Percentiles rank a stretch among this genome's conserved stretches.
Conservation (phyloP, 2,329 filamentous ascomycete species). For the Exophiala sp. region DNA sequence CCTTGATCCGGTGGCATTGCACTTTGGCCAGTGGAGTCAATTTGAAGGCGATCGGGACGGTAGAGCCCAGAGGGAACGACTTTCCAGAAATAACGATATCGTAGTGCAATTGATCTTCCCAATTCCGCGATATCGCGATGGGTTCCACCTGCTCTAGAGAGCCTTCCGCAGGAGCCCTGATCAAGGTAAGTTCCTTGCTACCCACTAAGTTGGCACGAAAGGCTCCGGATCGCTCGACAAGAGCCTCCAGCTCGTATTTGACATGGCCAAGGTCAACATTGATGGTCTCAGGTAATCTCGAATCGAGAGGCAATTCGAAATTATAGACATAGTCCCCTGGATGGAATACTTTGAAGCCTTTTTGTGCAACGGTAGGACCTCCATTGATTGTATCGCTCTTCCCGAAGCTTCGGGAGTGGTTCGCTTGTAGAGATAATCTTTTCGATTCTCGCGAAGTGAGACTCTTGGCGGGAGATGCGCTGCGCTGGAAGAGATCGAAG, state of each 20-base stretch:
- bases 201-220: constrained; percentile 86
- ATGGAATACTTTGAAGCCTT: constrained; percentile 79
- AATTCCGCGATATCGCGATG: constrained; percentile 86
- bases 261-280: constrained; percentile 80
- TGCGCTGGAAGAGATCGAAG: constrained; percentile 41
- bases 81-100: constrained; percentile 95
- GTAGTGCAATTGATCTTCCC: constrained; percentile 93
- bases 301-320: constrained; percentile 78
- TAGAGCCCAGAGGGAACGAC: constrained; percentile 81
- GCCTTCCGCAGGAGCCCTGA: constrained; percentile 78
- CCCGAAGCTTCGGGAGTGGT: constrained; percentile 76
- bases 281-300: constrained; percentile 72
- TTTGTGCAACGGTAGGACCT: constrained; percentile 58
- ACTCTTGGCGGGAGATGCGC: constrained; percentile 38
- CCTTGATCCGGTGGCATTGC: constrained; percentile 85
- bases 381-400: constrained; percentile 62
- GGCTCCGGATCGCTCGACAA: constrained; percentile 76
- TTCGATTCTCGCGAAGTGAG: constrained; percentile 51
- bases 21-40: constrained; percentile 88
- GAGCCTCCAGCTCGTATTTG: constrained; percentile 80
- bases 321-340: constrained; percentile 68
- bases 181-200: constrained; percentile 71
- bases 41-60: constrained; percentile 90
- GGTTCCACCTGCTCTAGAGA: constrained; percentile 88
- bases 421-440: constrained; percentile 70